Evolutionary conservation across 257 asterid species (phyloP).

Genomic region (Echites panduratus): DNA sequence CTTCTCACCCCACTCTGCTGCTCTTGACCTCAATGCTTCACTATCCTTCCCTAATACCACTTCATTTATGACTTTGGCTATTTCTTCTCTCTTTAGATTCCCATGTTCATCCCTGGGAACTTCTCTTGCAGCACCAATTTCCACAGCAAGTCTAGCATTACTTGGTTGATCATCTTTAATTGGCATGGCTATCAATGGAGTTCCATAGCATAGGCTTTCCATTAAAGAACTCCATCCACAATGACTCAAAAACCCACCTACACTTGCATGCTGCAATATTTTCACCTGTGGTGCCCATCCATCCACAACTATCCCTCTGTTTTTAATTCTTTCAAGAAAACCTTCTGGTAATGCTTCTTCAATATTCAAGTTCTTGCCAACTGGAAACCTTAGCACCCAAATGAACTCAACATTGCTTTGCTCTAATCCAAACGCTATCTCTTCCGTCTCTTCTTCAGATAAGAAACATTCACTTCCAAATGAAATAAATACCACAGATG

Average conservation of each 20-base stretch:
- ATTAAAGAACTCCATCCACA: conserved; percentile 18
- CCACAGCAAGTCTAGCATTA: conserved; percentile 14
- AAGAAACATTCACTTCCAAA: conserved; percentile 13
- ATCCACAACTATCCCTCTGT: conserved; percentile 9
- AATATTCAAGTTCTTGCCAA: background rate
- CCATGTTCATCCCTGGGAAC: conserved; percentile 8
- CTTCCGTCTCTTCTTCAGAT: conserved; percentile 8
- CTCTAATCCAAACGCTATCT: conserved; percentile 12
- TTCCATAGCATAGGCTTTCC: conserved; percentile 9
- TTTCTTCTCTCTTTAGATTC: conserved; percentile 3
- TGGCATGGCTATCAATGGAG: conserved; percentile 19
- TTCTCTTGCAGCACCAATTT: conserved; percentile 6
- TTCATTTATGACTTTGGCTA: conserved; percentile 8
- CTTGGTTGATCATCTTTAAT: conserved; percentile 4
- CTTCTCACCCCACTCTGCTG: conserved; percentile 4
- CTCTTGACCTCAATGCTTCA: conserved; percentile 1
- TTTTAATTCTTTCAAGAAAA: conserved; percentile 6
- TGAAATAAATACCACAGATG: conserved; percentile 5
- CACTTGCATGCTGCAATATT: conserved; percentile 2
- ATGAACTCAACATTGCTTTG: conserved; percentile 10
- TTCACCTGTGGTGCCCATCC: conserved; percentile 16
- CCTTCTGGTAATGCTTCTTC: conserved; percentile 8
- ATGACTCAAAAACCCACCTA: conserved; percentile 18
- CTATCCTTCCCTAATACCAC: conserved; percentile 9
- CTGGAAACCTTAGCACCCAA: conserved; percentile 14